These are phyloP conservation scores for Graphium sp. DNA, from an alignment of 2,329 filamentous ascomycete species.

Conservation along the genomic window DNA sequence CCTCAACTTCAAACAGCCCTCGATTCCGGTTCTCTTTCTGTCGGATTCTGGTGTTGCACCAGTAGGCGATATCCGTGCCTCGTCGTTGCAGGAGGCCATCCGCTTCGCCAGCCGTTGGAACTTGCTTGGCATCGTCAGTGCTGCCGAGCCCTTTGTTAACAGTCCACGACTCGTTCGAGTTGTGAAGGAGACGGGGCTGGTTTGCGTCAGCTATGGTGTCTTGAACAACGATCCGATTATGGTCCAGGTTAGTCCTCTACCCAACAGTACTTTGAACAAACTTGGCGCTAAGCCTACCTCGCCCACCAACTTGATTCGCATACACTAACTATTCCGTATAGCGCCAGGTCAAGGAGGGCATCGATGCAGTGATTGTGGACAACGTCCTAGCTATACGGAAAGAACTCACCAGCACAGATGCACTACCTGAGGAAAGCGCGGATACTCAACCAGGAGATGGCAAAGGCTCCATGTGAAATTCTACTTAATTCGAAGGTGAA, in stretches of 20 bases:
- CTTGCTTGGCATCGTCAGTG: slow-evolving; percentile 73
- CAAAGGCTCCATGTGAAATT: no score
- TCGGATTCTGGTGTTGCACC: slow-evolving; percentile 70
- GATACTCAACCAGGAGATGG: no score
- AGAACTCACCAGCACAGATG: slow-evolving; percentile 50
- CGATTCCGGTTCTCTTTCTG: slow-evolving; percentile 87
- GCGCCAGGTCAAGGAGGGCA: slow-evolving; percentile 85
- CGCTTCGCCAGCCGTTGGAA: slow-evolving; percentile 94
- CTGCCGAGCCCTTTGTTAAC: slow-evolving; percentile 76
- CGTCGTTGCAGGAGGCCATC: slow-evolving; percentile 85
- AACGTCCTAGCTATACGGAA: slow-evolving; percentile 85
- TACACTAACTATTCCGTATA: slow-evolving; percentile 17
- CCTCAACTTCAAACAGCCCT: slow-evolving; percentile 91
- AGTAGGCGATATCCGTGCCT: slow-evolving; percentile 80
- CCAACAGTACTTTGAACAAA: no score
- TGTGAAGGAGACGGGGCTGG: slow-evolving; percentile 83
- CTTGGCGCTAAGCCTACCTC: no score
- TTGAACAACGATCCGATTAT: slow-evolving; percentile 77
- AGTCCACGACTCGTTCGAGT: slow-evolving; percentile 80
- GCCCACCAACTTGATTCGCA: neutral
- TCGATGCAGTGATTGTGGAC: slow-evolving; percentile 96
- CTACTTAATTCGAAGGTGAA: no score
- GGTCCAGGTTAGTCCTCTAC: slow-evolving; percentile 52
- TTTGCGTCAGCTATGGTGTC: slow-evolving; percentile 88
- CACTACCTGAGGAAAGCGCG: neutral